These are phyloP conservation scores for Aspergillus uvarum DNA, from an alignment of 2,329 filamentous ascomycete species.

Conservation along the genomic window DNA sequence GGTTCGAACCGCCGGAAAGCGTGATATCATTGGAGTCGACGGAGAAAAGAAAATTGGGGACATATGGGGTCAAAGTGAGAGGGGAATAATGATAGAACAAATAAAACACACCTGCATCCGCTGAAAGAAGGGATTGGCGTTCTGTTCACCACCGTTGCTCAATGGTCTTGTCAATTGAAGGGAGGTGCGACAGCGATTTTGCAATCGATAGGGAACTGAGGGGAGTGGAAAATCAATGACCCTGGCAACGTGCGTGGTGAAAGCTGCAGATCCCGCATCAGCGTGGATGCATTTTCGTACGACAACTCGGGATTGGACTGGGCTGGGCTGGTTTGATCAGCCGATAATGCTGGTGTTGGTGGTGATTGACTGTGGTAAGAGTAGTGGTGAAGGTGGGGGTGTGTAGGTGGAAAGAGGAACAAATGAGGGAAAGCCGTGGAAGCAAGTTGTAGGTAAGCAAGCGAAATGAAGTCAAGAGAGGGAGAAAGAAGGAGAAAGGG, in stretches of 20 bases:
- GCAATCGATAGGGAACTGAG: slow-evolving; percentile 10
- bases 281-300: slow-evolving; percentile 14
- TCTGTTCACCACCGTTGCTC: not conserved
- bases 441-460: slow-evolving; percentile 9
- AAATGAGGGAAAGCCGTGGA: slow-evolving; percentile 8
- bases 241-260: slow-evolving; percentile 12
- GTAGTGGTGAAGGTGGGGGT: slow-evolving; percentile 10
- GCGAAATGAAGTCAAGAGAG: slow-evolving; percentile 6
- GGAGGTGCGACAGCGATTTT: slow-evolving; percentile 13
- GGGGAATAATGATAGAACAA: not conserved
- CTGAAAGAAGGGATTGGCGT: slow-evolving; percentile 3
- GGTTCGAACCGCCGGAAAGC: slow-evolving; percentile 17
- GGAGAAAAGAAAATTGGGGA: not conserved
- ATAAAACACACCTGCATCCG: slow-evolving; percentile 30
- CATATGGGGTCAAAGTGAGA: slow-evolving; percentile 4
- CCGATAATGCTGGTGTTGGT: slow-evolving; percentile 5
- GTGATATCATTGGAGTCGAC: slow-evolving; percentile 32
- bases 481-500: slow-evolving; percentile 5
- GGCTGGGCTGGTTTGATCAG: slow-evolving; percentile 8
- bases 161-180: not conserved
- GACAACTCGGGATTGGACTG: slow-evolving; percentile 4
- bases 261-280: slow-evolving; percentile 18
- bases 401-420: slow-evolving; percentile 10
- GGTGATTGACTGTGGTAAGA: slow-evolving; percentile 3
- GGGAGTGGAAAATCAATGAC: slow-evolving; percentile 8